Percentiles rank a stretch among this genome's conserved stretches.
phyloP scores from a whole-genome alignment of 106 monocot genomes.

The Cymbidium sinense region DNA sequence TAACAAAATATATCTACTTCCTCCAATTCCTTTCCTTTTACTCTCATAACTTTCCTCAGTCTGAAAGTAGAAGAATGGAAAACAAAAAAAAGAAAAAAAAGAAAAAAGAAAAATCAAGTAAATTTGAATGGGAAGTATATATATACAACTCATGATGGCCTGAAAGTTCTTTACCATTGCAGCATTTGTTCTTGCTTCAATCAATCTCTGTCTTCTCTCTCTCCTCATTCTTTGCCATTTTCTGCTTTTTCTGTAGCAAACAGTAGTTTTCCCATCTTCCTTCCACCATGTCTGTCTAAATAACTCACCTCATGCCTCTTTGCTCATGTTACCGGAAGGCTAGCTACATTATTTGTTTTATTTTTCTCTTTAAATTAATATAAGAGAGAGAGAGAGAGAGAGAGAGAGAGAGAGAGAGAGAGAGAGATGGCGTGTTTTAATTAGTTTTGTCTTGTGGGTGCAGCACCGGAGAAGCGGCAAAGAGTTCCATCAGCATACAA shows the following conservation, averaged over 20 bases:
- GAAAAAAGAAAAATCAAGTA: neutral
- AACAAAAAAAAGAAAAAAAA: too few relatives aligned
- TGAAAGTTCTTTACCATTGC: too few relatives aligned
- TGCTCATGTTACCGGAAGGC: too few relatives aligned
- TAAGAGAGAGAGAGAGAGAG: too few relatives aligned
- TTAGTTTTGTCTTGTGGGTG: slow-evolving; percentile 5
- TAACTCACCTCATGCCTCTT: neutral
- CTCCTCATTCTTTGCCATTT: neutral
- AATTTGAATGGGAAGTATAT: too few relatives aligned
- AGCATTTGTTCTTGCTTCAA: too few relatives aligned
- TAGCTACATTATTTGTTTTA: too few relatives aligned
- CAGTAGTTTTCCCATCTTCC: neutral
- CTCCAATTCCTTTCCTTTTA: neutral
- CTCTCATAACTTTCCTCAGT: too few relatives aligned
- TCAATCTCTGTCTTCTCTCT: neutral
- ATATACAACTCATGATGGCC: too few relatives aligned
- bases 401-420: too few relatives aligned
- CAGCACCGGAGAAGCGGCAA: slow-evolving; percentile 99
- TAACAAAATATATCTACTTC: neutral
- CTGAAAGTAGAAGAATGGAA: too few relatives aligned
- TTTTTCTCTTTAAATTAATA: neutral
- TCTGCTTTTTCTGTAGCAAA: slow-evolving; percentile 17
- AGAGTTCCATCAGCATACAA: slow-evolving; percentile 99
- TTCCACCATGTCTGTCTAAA: neutral
- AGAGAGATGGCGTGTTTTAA: neutral